Conservation (phyloP, 2,329 filamentous ascomycete genomes). For the Paecilomyces sp. region DNA sequence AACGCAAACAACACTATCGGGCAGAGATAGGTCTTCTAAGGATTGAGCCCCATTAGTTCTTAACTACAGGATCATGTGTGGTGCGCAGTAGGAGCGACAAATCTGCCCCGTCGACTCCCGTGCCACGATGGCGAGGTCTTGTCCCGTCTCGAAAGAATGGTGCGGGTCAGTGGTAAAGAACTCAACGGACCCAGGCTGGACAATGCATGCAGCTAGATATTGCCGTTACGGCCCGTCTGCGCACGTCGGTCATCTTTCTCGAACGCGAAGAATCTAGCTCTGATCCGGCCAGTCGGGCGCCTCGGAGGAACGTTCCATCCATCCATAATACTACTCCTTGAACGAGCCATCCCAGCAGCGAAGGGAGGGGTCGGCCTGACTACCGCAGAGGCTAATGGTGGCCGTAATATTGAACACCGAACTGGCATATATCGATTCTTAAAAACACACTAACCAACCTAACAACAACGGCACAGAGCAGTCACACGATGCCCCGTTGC, state of each 20-base stretch:
- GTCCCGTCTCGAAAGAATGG: conserved; percentile 7
- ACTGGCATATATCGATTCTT: conserved; percentile 3
- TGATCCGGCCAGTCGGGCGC: background rate
- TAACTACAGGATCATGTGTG: conserved; percentile 1
- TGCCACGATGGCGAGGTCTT: conserved; percentile 8
- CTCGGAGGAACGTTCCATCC: background rate
- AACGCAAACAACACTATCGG: conserved; percentile 7
- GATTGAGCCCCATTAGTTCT: conserved; percentile 13
- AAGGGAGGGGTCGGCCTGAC: conserved; percentile 14
- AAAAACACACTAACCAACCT: conserved; percentile 2
- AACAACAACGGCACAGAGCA: conserved; percentile 2
- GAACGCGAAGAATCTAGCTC: background rate
- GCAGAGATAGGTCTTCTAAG: conserved; percentile 14
- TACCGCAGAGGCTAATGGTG: conserved; percentile 12
- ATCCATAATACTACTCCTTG: conserved; percentile 6
- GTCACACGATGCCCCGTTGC: conserved; percentile 2
- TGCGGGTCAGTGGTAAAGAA: conserved; percentile 7
- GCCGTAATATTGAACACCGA: conserved; percentile 6
- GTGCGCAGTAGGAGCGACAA: background rate
- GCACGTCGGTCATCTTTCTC: background rate
- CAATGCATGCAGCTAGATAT: conserved; percentile 2
- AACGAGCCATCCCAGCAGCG: conserved; percentile 7
- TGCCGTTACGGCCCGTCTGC: background rate
- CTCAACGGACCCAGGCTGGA: conserved; percentile 4
- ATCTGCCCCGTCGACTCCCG: conserved; percentile 4